Percentiles rank a stretch among this genome's conserved stretches.
Conservation (phyloP, 2,329 filamentous ascomycete species). For the Aspergillus brunneoviolaceus region DNA sequence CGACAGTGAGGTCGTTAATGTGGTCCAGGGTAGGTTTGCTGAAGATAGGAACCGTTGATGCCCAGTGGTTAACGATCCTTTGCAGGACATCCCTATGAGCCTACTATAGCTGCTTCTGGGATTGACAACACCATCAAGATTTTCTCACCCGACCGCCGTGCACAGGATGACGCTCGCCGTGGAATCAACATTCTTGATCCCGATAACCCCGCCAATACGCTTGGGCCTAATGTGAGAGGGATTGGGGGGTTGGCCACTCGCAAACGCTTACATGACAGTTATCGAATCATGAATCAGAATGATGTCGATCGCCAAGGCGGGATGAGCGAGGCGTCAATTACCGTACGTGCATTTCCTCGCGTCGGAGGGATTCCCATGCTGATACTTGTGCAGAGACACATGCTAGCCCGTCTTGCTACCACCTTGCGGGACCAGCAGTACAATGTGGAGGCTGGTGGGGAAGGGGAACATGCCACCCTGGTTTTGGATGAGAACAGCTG, state of each 20-base stretch:
- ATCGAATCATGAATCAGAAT: slow-evolving; percentile 63
- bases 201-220: slow-evolving; percentile 39
- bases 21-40: slow-evolving; percentile 56
- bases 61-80: slow-evolving; percentile 13
- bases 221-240: slow-evolving; percentile 26
- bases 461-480: slow-evolving; percentile 21
- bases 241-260: slow-evolving; percentile 54
- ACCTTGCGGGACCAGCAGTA: slow-evolving; percentile 15
- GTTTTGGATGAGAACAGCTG: slow-evolving; percentile 11
- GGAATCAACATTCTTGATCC: slow-evolving; percentile 59
- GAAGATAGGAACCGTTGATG: not conserved
- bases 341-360: slow-evolving; percentile 40
- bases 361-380: not conserved
- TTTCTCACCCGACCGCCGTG: slow-evolving; percentile 60
- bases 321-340: slow-evolving; percentile 58
- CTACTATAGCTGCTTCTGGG: slow-evolving; percentile 64
- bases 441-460: slow-evolving; percentile 24
- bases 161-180: slow-evolving; percentile 56
- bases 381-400: slow-evolving; percentile 41
- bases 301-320: slow-evolving; percentile 60
- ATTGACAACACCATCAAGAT: slow-evolving; percentile 70
- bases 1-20: slow-evolving; percentile 69
- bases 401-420: slow-evolving; percentile 46
- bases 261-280: slow-evolving; percentile 59
- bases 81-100: slow-evolving; percentile 64